Conservation (phyloP, 495 filamentous ascomycete species). For the Hyaloscypha hepaticicola region DNA sequence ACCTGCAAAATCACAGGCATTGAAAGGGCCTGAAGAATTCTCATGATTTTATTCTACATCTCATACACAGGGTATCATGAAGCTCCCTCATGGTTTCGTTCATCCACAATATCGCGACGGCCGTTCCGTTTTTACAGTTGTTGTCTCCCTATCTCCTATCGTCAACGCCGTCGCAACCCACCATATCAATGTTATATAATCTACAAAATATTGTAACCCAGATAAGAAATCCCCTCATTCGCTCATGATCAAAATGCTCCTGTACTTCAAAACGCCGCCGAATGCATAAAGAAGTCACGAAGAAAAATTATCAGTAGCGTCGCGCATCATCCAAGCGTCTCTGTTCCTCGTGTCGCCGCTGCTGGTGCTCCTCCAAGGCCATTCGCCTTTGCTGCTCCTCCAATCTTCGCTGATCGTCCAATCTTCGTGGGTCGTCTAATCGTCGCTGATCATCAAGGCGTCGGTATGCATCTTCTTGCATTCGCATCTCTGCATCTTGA, state of each 20-base stretch:
- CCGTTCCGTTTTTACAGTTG: background rate
- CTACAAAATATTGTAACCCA: background rate
- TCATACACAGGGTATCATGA: background rate
- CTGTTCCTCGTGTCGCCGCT: background rate
- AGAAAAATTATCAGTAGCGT: background rate
- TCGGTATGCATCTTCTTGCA: slow-evolving; percentile 13
- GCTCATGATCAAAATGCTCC: background rate
- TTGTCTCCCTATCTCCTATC: background rate
- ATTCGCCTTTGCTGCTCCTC: slow-evolving; percentile 8
- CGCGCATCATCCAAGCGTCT: background rate
- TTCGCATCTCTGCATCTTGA: slow-evolving; percentile 4
- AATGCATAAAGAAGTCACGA: background rate
- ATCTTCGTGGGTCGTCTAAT: slow-evolving; percentile 1
- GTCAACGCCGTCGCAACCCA: background rate
- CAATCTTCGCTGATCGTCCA: slow-evolving; percentile 13
- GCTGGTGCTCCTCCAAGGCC: background rate
- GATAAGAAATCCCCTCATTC: background rate
- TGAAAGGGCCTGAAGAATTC: background rate
- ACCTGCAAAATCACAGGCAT: background rate
- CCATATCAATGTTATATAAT: background rate
- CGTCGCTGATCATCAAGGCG: background rate
- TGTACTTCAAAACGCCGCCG: background rate
- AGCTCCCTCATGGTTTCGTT: background rate
- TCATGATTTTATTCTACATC: background rate
- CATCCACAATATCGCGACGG: background rate